Evolutionary conservation across 345 rosid species (phyloP).

Genomic region (Aquilaria sinensis): DNA sequence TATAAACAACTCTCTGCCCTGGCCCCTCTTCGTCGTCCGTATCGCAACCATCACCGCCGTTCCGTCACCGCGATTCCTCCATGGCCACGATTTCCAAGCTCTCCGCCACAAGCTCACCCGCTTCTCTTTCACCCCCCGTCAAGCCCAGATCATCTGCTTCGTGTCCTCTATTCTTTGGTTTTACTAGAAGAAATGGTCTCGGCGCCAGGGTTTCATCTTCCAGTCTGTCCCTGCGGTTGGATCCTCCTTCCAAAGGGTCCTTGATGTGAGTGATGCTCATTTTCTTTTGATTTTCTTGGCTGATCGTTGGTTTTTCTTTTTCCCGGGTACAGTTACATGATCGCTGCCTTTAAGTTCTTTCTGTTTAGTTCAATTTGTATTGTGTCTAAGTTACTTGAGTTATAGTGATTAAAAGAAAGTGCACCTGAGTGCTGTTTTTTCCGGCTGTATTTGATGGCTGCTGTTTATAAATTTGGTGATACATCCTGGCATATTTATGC

Average conservation of each 20-base stretch:
- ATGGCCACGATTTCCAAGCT: constrained; percentile 90
- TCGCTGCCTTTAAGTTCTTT: too few relatives aligned
- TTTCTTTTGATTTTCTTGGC: neutral
- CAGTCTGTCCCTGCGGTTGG: constrained; percentile 29
- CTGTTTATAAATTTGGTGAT: too few relatives aligned
- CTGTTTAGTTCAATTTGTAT: too few relatives aligned
- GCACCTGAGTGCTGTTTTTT: too few relatives aligned
- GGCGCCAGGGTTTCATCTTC: constrained; percentile 44
- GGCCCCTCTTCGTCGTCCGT: constrained; percentile 8
- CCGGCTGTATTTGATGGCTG: too few relatives aligned
- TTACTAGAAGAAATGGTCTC: constrained; percentile 20
- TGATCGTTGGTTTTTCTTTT: neutral
- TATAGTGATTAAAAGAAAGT: too few relatives aligned
- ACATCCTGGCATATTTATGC: too few relatives aligned
- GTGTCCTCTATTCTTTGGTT: constrained; percentile 29
- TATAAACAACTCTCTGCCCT: neutral
- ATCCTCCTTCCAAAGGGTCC: constrained; percentile 28
- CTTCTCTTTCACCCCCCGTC: constrained; percentile 31
- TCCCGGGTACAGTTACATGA: too few relatives aligned
- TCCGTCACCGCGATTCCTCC: constrained; percentile 1
- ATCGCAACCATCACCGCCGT: constrained; percentile 17
- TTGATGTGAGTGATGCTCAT: constrained; percentile 42
- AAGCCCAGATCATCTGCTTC: constrained; percentile 33
- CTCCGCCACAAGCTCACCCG: constrained; percentile 31
- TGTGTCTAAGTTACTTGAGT: too few relatives aligned